Conservation (phyloP, 371 early-diverging fungal genomes). For the Mortierella sp. region DNA sequence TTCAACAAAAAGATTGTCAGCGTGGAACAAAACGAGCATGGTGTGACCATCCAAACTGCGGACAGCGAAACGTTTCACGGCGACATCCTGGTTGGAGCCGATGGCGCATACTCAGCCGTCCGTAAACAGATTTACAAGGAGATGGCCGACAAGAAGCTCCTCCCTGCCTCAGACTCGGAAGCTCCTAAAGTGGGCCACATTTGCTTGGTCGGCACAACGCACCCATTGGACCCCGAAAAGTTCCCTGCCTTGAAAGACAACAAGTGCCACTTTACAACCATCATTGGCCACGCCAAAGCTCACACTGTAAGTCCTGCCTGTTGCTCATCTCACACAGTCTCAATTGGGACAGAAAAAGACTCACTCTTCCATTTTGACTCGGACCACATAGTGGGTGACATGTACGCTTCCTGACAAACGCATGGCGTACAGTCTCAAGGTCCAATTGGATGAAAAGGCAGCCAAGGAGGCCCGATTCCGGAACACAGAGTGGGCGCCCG, state of each 20-base stretch:
- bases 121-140: too few relatives aligned
- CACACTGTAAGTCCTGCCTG: background rate
- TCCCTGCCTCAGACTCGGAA: conserved; percentile 9
- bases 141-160: too few relatives aligned
- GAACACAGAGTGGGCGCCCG: conserved; percentile 20
- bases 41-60: too few relatives aligned
- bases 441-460: conserved; percentile 5
- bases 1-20: too few relatives aligned
- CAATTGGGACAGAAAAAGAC: too few relatives aligned
- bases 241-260: background rate
- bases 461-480: conserved; percentile 4
- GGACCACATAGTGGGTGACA: conserved; percentile 6
- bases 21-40: too few relatives aligned
- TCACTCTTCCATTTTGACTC: too few relatives aligned
- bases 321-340: background rate
- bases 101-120: too few relatives aligned
- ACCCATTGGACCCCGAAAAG: conserved; percentile 3
- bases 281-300: background rate
- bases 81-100: too few relatives aligned
- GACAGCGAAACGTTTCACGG: too few relatives aligned
- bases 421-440: background rate
- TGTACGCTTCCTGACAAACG: conserved; percentile 6
- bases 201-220: conserved; percentile 2
- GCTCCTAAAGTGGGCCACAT: conserved; percentile 1
- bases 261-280: background rate